These are phyloP conservation scores for Alternaria sp. DNA, from an alignment of 2,329 filamentous ascomycete species.

Conservation along the genomic window DNA sequence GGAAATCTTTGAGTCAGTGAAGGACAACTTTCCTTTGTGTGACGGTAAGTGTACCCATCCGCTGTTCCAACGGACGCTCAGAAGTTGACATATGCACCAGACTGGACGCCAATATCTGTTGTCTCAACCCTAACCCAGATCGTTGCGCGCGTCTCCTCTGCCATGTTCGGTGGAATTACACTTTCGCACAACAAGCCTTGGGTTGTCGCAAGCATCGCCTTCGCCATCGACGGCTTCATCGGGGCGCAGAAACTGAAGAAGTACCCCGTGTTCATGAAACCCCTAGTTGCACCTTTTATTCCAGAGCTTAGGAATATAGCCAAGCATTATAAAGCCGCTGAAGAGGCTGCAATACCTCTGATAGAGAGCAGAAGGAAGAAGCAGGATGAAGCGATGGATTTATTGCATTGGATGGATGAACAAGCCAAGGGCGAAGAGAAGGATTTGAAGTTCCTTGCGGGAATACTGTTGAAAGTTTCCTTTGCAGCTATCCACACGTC, in stretches of 20 bases:
- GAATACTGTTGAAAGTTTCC: neutral
- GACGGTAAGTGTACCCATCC: neutral
- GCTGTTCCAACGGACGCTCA: neutral
- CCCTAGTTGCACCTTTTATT: neutral
- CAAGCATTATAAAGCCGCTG: neutral
- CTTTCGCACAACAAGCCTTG: slow-evolving; percentile 1
- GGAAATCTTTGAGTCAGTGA: neutral
- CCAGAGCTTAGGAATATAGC: neutral
- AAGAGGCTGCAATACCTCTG: neutral
- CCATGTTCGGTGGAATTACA: neutral
- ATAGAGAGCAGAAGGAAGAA: neutral
- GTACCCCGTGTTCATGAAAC: neutral
- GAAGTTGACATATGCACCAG: neutral
- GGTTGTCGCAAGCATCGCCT: neutral
- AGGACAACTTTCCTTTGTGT: neutral
- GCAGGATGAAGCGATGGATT: neutral
- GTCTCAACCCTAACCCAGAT: neutral
- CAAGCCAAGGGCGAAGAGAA: neutral
- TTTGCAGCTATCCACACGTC: slow-evolving; percentile 1
- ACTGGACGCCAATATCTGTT: neutral
- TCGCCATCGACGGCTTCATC: neutral
- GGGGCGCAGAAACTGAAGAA: neutral
- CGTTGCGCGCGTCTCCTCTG: neutral
- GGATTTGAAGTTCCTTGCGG: neutral
- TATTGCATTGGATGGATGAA: neutral